Conservation (phyloP, 176 grass and related monocot genomes). For the Lolium perenne region DNA sequence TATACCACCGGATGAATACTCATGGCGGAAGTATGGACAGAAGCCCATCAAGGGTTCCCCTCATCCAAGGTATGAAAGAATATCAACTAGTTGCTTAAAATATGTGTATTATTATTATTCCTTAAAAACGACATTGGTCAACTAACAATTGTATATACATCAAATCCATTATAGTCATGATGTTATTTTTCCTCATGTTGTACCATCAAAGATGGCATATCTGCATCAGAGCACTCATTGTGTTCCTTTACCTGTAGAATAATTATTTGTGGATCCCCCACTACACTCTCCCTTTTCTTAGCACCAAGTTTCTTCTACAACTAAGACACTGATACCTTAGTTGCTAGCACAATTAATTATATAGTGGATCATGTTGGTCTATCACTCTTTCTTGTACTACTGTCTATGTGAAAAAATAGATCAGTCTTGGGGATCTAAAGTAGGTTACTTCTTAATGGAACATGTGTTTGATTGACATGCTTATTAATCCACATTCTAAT, state of each 20-base stretch:
- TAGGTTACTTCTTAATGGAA: conserved; percentile 44
- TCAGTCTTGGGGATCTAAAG: conserved; percentile 38
- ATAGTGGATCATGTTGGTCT: conserved; percentile 33
- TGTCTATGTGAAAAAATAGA: conserved; percentile 36
- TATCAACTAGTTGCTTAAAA: background rate
- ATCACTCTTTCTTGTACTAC: conserved; percentile 6
- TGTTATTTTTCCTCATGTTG: conserved; percentile 43
- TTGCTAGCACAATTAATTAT: conserved; percentile 51
- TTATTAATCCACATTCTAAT: conserved; percentile 42
- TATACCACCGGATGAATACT: conserved; percentile 93
- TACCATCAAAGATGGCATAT: conserved; percentile 49
- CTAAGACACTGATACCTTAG: conserved; percentile 20
- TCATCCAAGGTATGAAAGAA: conserved; percentile 85
- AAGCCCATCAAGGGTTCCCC: conserved; percentile 99
- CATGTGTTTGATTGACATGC: conserved; percentile 42
- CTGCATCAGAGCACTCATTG: conserved; percentile 40
- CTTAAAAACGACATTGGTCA: conserved; percentile 21
- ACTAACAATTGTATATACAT: conserved; percentile 32
- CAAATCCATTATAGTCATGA: conserved; percentile 22
- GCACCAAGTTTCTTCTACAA: conserved; percentile 42
- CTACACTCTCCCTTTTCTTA: conserved; percentile 47
- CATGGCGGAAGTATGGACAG: conserved; percentile 97
- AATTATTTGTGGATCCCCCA: conserved; percentile 50
- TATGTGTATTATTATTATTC: too few species aligned
- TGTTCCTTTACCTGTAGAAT: conserved; percentile 54